phyloP scores from a whole-genome alignment of 176 grass and related monocot species.

The Olyra latifolia region DNA sequence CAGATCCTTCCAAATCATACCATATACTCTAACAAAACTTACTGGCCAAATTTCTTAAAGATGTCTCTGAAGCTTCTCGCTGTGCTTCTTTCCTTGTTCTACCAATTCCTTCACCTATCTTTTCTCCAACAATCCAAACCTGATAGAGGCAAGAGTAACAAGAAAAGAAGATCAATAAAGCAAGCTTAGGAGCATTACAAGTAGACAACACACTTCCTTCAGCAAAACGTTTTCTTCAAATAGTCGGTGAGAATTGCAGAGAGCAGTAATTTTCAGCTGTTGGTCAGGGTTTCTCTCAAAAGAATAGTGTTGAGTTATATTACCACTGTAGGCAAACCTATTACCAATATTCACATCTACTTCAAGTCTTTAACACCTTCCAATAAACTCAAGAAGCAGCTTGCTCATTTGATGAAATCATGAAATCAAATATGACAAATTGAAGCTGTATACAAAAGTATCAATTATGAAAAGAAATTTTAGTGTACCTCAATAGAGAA shows the following conservation, averaged over 20 bases:
- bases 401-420: background rate
- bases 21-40: no score
- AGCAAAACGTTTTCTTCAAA: background rate
- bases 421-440: background rate
- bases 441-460: background rate
- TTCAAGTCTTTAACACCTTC: slow-evolving; percentile 8
- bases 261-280: background rate
- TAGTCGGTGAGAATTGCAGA: slow-evolving; percentile 4
- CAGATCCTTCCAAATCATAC: no score
- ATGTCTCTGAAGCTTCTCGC: slow-evolving; percentile 70
- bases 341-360: background rate
- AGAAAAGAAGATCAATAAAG: background rate
- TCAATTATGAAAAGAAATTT: background rate
- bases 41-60: slow-evolving; percentile 83
- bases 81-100: slow-evolving; percentile 92
- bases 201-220: background rate
- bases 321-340: background rate
- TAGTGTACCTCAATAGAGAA: slow-evolving; percentile 83
- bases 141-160: slow-evolving; percentile 28
- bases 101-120: slow-evolving; percentile 81
- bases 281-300: background rate
- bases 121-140: slow-evolving; percentile 97
- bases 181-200: slow-evolving; percentile 11
- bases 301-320: background rate
- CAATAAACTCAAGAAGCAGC: background rate